Base-by-base conservation (phyloP, 2,329 filamentous ascomycete species). In the Boeremia exigua region DNA sequence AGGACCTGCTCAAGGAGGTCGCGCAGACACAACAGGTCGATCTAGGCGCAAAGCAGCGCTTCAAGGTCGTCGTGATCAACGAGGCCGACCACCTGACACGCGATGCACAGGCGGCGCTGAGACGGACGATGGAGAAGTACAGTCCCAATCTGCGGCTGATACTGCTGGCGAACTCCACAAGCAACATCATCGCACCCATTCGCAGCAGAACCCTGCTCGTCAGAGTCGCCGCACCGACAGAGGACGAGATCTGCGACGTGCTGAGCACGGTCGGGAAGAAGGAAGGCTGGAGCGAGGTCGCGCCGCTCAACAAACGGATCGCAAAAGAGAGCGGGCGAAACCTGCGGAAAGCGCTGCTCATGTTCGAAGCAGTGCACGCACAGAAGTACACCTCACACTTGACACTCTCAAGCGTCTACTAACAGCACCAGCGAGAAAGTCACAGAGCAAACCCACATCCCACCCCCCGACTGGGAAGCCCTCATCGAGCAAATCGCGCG, bases 21-120 rank as follows among this genome's bases (percentile, higher is more conserved):
- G 95, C 96, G 28, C 96, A 99, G 78, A 99, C 95, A 48, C 95
- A 99, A 75, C 96, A 99, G 79, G 95, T 99, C n/a, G 95, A 99
- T 75, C 83, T 95, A 65, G 84, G 87, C 11, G 96, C 96, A 14
- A 90, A 87, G 74, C 95, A 99, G 75, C 86, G 88, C 39, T 99
- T 99, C 84, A 99, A 99, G 79, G 93, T 99, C 1, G 95, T 99
- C 1, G 94, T 99, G 32, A 98, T 99, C 82, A 99, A 99, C 69
- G 95, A 99, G 81, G 95, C 95, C 7, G 96, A 99, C 73, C 91
- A 96, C 71, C 83, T 99, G 62, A 95, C 89, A 3, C 83, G 95
- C 61, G 95, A 99, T 81, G 95, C 95, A 3, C 95, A 99, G 78
- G 95, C 96, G 0, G 96, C 96, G 29, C 80, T 99, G 71, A 86